Evolutionary conservation across 345 rosid species (phyloP), one percentile per base, ranked within the genome.

Genomic region (Brassica nigra): DNA sequence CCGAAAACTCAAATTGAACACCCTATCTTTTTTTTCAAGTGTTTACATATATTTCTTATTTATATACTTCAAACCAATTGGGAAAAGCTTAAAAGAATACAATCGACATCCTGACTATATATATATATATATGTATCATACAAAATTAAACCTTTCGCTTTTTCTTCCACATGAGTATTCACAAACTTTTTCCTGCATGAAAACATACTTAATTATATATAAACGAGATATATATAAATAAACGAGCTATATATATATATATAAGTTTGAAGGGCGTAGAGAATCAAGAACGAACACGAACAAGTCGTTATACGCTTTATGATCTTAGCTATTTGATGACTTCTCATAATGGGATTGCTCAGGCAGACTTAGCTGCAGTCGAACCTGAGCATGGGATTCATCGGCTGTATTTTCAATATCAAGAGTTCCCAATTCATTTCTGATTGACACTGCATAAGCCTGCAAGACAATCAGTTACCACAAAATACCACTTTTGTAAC

Each of bases 341-440:
- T 66, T 78, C 27, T 68, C 47, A 10, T 73, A 81, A 73, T 30
- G 71, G 64, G 75, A 78, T 6, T 67, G 81, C 18, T 81, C 74
- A 23, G 88, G 89, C 73, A 76, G 90, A 75, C 88, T 81, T 71
- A 87, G 80, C 75, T 84, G 90, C 54, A 86, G 87, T 77, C 64
- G 81, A 78, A 86, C 67, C 4, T 86, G 83, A 28, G 79, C 67
- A 15, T 79, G 83, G 6, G 85, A 76, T 11, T 61, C 78, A 63
- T 79, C 86, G 52, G 36, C 67, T 71, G 73, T 81, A 70, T 44
- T 57, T 70, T 68, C 81, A 16, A 78, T 55, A 61, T 81, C 79
- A 79, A n/a, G 44, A 37, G 64, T 34, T 73, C 73, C 28, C 37
- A 80, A 33, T 15, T 77, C 78, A 79, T 70, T 84, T 73, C 70